Base-by-base conservation (phyloP, 495 filamentous ascomycete species). In the Pyronema omphalodes region DNA sequence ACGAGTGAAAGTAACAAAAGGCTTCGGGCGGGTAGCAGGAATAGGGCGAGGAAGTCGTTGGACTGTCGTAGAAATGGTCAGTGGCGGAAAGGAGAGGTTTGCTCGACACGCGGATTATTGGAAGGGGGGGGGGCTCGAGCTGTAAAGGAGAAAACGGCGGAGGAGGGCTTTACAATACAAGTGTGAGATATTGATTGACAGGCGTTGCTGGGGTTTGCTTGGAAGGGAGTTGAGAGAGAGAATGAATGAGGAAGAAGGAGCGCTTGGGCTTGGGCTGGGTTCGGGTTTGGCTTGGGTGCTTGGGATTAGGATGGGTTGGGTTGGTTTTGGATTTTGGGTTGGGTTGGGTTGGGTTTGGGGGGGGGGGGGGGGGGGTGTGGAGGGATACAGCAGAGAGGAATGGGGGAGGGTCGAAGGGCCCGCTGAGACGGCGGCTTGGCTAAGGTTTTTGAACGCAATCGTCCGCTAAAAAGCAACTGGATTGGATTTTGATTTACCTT, bases 161-260 rank as follows among this genome's bases (percentile, higher is more conserved):
- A 47, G 18, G 43, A 17, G 9, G 44, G 12, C 12, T 47, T 14
- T 15, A 47, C 18, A 15, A 47, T 47, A 23, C n/a, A 23, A 9
- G 47, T 34, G 47, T 50, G 29, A 35, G 47, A 36, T 12, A 50
- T 50, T 50, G 47, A 36, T 50, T 12, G 47, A 15, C 39, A 41
- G 39, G 39, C 39, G 39, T 41, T 41, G 39, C 39, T 41, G 39
- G 39, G 39, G 39, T 41, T 29, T 41, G 39, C 39, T 41, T 12
- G 39, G 39, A 41, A 29, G 23, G 23, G 47, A 36, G 29, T 12
- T 50, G 47, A 50, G 47, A 35, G 47, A 50, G 47, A 50, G 47
- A 12, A 47, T 15, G 19, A 19, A 35, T 12, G 47, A 50, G 43
- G 33, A 35, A 41, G 52, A 55, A 37, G 39, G 35, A 55, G 52